Conservation (phyloP, 495 filamentous ascomycete genomes). For the Penicillium canariense region DNA sequence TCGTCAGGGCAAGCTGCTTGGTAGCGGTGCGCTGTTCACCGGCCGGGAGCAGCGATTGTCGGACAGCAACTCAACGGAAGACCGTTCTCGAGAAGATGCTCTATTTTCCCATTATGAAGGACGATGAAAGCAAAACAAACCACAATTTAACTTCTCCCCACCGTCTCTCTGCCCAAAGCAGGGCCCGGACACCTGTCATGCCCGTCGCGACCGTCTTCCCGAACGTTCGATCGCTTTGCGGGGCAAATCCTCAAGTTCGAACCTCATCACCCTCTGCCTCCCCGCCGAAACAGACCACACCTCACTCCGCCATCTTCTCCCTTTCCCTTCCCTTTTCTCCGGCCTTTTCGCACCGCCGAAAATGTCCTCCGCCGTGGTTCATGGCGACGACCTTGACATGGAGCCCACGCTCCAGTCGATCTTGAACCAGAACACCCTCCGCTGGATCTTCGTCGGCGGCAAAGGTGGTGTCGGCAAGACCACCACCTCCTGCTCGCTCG, state of each 20-base stretch:
- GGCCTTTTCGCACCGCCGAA: conserved; percentile 19
- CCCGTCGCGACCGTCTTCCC: conserved; percentile 23
- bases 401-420: conserved; percentile 93
- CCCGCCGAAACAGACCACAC: conserved; percentile 1
- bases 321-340: conserved; percentile 1
- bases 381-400: conserved; percentile 73
- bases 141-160: neutral
- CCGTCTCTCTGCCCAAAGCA: neutral
- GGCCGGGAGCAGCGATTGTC: no score
- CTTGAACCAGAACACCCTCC: conserved; percentile 86
- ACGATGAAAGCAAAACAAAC: neutral
- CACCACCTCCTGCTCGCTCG: conserved; percentile 95
- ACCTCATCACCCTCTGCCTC: conserved; percentile 15
- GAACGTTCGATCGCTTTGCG: conserved; percentile 40
- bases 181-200: neutral
- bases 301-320: neutral
- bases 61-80: neutral
- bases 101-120: neutral
- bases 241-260: conserved; percentile 30
- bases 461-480: conserved; percentile 99
- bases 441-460: conserved; percentile 99
- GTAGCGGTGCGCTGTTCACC: no score
- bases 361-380: conserved; percentile 64
- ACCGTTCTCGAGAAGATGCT: neutral
- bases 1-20: no score